These are phyloP conservation scores for Neonectria hederae DNA, from an alignment of 2,329 filamentous ascomycete species.

Conservation along the genomic window DNA sequence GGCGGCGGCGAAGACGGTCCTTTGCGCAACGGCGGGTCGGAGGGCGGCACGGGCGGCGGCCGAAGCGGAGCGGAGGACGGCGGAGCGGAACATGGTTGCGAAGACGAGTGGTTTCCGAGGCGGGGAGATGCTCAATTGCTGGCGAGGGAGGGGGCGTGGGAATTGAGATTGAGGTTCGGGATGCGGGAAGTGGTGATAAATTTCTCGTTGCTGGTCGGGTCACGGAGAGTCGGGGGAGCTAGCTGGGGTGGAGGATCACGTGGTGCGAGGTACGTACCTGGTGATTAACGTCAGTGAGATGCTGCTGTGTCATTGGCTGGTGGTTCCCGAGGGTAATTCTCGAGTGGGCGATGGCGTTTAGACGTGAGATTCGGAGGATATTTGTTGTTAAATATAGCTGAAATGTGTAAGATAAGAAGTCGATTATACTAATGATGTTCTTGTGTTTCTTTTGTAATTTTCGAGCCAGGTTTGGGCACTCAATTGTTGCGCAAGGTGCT, in stretches of 20 bases:
- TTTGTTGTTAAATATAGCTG: too few species aligned
- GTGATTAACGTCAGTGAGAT: constrained; percentile 31
- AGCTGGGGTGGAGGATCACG: constrained; percentile 40
- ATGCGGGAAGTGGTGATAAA: constrained; percentile 52
- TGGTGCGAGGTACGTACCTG: constrained; percentile 26
- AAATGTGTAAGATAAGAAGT: not conserved
- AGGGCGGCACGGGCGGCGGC: constrained; percentile 66
- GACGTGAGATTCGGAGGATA: not conserved
- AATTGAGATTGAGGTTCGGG: constrained; percentile 24
- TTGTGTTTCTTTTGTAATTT: constrained; percentile 1
- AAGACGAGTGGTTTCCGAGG: not conserved
- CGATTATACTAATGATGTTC: not conserved
- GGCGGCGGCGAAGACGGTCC: constrained; percentile 66
- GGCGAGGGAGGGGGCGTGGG: constrained; percentile 18
- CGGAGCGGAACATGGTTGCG: constrained; percentile 83
- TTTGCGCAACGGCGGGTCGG: constrained; percentile 64
- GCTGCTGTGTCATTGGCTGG: constrained; percentile 19
- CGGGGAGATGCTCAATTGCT: constrained; percentile 7
- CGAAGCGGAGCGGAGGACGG: constrained; percentile 81
- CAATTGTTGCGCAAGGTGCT: constrained; percentile 2
- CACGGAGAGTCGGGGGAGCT: constrained; percentile 44
- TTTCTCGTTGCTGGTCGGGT: constrained; percentile 52
- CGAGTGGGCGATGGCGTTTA: not conserved
- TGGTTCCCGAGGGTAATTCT: constrained; percentile 27
- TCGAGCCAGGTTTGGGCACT: not conserved